Conservation (phyloP, 306 rosid genomes). For the Fragaria vesca region DNA sequence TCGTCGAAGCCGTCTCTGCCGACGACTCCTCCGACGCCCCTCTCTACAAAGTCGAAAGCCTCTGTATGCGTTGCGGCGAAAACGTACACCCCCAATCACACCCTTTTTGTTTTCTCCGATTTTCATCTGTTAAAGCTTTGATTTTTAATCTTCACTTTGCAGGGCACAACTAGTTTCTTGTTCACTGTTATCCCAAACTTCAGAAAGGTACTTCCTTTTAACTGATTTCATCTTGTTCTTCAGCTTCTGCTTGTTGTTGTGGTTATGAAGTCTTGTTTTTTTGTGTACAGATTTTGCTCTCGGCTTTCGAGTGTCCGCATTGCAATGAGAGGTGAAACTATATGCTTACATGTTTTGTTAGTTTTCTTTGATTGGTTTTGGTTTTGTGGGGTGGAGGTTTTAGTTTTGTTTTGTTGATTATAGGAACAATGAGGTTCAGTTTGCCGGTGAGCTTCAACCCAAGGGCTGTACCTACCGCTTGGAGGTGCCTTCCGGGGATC, state of each 20-base stretch:
- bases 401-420: slow-evolving; percentile 7
- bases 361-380: neutral
- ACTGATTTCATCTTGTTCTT: neutral
- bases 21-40: slow-evolving; percentile 55
- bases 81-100: slow-evolving; percentile 40
- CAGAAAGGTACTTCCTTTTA: slow-evolving; percentile 57
- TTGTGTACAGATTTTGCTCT: slow-evolving; percentile 66
- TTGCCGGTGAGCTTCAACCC: slow-evolving; percentile 92
- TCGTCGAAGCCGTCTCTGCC: slow-evolving; percentile 79
- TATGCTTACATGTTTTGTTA: neutral
- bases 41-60: slow-evolving; percentile 69
- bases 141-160: neutral
- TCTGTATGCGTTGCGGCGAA: slow-evolving; percentile 87
- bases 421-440: slow-evolving; percentile 96
- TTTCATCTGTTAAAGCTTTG: neutral
- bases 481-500: slow-evolving; percentile 60
- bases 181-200: slow-evolving; percentile 78
- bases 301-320: slow-evolving; percentile 89
- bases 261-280: neutral
- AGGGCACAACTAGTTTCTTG: slow-evolving; percentile 78
- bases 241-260: neutral
- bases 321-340: slow-evolving; percentile 82
- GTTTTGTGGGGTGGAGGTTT: neutral
- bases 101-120: neutral
- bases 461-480: slow-evolving; percentile 76